Evolutionary conservation across 176 grass and related monocot genomes (phyloP), one percentile per base, ranked within the genome.

Genomic region (Oropetium thomaeum): DNA sequence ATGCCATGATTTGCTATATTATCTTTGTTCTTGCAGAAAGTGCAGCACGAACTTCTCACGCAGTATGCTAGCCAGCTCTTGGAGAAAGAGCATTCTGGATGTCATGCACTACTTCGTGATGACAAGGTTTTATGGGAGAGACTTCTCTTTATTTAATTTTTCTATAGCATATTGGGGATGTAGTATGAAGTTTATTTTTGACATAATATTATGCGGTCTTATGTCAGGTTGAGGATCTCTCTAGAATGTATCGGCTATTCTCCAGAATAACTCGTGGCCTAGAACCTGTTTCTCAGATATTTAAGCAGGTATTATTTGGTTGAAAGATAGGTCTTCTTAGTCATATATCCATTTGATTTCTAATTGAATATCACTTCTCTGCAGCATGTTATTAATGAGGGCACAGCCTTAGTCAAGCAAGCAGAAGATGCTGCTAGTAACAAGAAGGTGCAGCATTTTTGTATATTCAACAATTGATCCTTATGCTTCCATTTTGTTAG

Each of bases 61-160:
- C 81, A 85, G 48, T 87, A 97, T 80, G 88, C 88, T 72, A 89
- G 69, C 62, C 95, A 89, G 67, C 83, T 97, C 58, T 70, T 97
- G 60, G 88, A 92, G 77, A 97, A 97, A 58, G 95, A 97, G 38
- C 84, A 97, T 80, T 97, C 95, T 65, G 95, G 95, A 71, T 97
- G 84, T 41, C 84, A 87, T 76, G 91, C 85, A 8, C 65, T 93
- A 33, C 91, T 93, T 72, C 81, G 49, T 73, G 90, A 97, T 73
- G 91, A 97, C 44, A 97, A 97, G 86, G 91, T 97, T 82, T 73
- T 33, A 58, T 52, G 10, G 67, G 40, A 53, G 31, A 43, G 27
- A 1, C 34, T 35, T 45, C 8, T 67, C 5, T 15, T 19, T 48
- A 1, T 5, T 48, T 44, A 44, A 44, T 48, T 58, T 6, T 35